A percentile compares a stretch with the other conserved stretches of the same genome.
Conservation (phyloP, 2,329 filamentous ascomycete species). For the Mycosphaerelloides madeirae region DNA sequence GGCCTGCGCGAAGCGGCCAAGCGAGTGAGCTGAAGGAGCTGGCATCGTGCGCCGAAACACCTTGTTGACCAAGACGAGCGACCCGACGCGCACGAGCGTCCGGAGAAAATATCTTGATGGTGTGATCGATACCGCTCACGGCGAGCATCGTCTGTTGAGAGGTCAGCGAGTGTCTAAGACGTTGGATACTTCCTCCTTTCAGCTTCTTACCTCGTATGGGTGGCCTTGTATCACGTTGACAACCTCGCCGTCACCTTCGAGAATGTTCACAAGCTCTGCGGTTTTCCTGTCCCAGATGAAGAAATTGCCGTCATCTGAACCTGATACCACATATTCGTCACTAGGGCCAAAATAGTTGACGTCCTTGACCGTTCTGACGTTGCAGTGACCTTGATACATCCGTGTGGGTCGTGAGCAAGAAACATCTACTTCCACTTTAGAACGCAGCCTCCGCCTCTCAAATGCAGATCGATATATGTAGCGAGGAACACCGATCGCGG, state of each 20-base stretch:
- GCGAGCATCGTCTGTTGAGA: constrained; percentile 61
- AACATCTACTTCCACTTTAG: constrained; percentile 51
- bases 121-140: constrained; percentile 63
- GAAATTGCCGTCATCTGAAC: constrained; percentile 61
- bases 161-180: too few relatives aligned
- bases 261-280: constrained; percentile 57
- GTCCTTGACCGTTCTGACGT: constrained; percentile 64
- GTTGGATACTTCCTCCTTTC: too few relatives aligned
- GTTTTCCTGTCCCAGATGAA: constrained; percentile 67
- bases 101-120: constrained; percentile 63
- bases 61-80: constrained; percentile 53
- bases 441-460: constrained; percentile 43
- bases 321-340: constrained; percentile 65
- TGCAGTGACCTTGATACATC: constrained; percentile 60
- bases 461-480: constrained; percentile 48
- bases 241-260: constrained; percentile 64
- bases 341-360: constrained; percentile 64
- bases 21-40: constrained; percentile 40
- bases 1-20: constrained; percentile 23
- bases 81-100: constrained; percentile 54
- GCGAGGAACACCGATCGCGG: constrained; percentile 28
- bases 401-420: constrained; percentile 55
- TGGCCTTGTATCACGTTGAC: constrained; percentile 66
- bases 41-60: constrained; percentile 49
- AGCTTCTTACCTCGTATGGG: constrained; percentile 64